phyloP scores from a whole-genome alignment of 2,329 filamentous ascomycete genomes.

The Zasmidium cellare region DNA sequence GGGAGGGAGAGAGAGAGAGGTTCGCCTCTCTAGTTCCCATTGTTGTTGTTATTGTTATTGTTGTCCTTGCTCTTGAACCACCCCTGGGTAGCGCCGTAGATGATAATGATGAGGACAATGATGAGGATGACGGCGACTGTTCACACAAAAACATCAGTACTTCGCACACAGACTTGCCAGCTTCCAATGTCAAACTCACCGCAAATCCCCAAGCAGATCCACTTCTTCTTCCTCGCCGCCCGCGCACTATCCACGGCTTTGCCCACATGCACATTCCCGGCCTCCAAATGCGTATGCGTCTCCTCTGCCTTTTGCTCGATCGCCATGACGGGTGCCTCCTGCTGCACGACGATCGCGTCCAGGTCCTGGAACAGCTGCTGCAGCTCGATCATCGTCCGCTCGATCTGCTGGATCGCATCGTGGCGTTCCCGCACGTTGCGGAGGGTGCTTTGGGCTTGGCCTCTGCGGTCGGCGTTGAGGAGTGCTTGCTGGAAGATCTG shows the following conservation, averaged over 20 bases:
- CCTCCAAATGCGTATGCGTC: constrained; percentile 77
- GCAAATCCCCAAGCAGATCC: constrained; percentile 82
- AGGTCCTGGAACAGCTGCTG: constrained; percentile 87
- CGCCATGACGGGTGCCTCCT: constrained; percentile 74
- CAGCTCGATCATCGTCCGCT: constrained; percentile 83
- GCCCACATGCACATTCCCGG: constrained; percentile 80
- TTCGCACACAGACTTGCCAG: no score
- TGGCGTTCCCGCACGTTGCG: constrained; percentile 81
- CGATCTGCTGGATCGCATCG: constrained; percentile 86
- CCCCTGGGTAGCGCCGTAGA: constrained; percentile 30
- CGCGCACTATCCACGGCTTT: constrained; percentile 80
- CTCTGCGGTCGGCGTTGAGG: constrained; percentile 75
- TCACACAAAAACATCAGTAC: no score
- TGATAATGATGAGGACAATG: constrained; percentile 42
- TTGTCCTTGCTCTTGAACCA: constrained; percentile 27
- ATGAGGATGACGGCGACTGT: constrained; percentile 34
- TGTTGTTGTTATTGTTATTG: constrained; percentile 17
- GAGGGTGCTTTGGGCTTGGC: constrained; percentile 77
- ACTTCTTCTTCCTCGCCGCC: constrained; percentile 88
- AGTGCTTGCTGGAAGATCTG: constrained; percentile 89
- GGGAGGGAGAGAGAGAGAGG: no score
- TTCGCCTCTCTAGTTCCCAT: background rate
- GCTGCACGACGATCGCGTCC: constrained; percentile 80
- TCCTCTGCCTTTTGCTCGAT: constrained; percentile 89
- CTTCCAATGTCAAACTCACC: constrained; percentile 53